Percentiles rank a stretch among this genome's conserved stretches.
phyloP scores from a whole-genome alignment of 2,329 filamentous ascomycete species.

The Teratosphaeria zuluensis region DNA sequence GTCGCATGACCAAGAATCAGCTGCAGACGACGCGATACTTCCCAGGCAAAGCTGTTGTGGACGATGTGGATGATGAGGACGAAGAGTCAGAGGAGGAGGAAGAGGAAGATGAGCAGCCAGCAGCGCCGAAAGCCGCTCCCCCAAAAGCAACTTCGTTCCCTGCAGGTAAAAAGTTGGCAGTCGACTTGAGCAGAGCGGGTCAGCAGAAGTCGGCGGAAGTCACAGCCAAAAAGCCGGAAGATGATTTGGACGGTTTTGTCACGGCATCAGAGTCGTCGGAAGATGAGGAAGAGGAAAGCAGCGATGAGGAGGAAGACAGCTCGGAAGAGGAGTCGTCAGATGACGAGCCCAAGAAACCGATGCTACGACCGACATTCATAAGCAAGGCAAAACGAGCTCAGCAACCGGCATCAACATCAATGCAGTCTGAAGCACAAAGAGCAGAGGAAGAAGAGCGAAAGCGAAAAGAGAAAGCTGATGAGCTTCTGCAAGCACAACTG shows the following conservation, averaged over 20 bases:
- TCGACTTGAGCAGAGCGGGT: slow-evolving; percentile 35
- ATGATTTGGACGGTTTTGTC: slow-evolving; percentile 46
- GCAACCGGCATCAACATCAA: slow-evolving; percentile 16
- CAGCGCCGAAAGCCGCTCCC: slow-evolving; percentile 31
- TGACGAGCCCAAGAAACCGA: slow-evolving; percentile 48
- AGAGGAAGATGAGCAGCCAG: slow-evolving; percentile 38
- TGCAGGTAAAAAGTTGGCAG: slow-evolving; percentile 31
- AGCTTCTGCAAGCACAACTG: slow-evolving; percentile 79
- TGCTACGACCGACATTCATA: slow-evolving; percentile 58
- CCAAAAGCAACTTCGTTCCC: slow-evolving; percentile 40
- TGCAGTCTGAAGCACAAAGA: slow-evolving; percentile 27
- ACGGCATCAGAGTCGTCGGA: slow-evolving; percentile 42
- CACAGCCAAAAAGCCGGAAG: slow-evolving; percentile 22
- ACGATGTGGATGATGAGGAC: slow-evolving; percentile 32
- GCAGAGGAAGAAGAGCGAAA: slow-evolving; percentile 44
- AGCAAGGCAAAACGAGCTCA: slow-evolving; percentile 49
- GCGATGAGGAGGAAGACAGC: slow-evolving; percentile 30
- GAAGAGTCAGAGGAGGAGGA: slow-evolving; percentile 36
- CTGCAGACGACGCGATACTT: slow-evolving; percentile 70
- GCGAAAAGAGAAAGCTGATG: slow-evolving; percentile 63
- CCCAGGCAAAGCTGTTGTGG: slow-evolving; percentile 64
- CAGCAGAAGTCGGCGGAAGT: slow-evolving; percentile 15
- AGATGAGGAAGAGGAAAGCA: slow-evolving; percentile 25
- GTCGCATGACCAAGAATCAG: slow-evolving; percentile 86
- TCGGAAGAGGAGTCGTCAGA: slow-evolving; percentile 39